Evolutionary conservation across 169 alveolate species (phyloP).

Genomic region (Plasmodium cynomolgi): DNA sequence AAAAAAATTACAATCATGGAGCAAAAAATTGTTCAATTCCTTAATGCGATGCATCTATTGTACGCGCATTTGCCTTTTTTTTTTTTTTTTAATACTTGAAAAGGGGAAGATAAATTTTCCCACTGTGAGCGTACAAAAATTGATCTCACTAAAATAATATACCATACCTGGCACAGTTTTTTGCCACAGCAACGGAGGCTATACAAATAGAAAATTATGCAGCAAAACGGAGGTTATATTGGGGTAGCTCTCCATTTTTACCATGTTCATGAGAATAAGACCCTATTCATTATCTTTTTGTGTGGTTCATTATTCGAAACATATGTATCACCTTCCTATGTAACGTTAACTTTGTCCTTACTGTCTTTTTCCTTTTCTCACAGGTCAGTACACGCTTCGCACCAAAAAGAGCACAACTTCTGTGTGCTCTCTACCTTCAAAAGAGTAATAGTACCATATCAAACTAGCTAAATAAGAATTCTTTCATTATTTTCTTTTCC

Average conservation of each 20-base stretch:
- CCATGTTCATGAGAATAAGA: not conserved
- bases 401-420: not conserved
- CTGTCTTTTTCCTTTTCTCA: not conserved
- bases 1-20: not conserved
- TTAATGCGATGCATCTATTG: not conserved
- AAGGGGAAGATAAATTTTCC: not conserved
- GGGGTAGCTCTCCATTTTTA: not conserved
- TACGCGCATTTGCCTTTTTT: not conserved
- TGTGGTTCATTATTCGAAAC: not conserved
- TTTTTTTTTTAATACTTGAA: not conserved
- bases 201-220: not conserved
- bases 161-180: not conserved
- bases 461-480: not conserved
- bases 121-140: not conserved
- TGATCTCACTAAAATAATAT: not conserved
- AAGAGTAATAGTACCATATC: not conserved
- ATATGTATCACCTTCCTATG: not conserved
- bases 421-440: not conserved
- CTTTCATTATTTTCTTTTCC: not conserved
- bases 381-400: not conserved
- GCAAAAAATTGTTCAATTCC: not conserved
- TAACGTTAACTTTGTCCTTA: not conserved
- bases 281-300: not conserved
- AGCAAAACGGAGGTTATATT: not conserved
- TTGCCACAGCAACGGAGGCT: not conserved